Percentiles rank a stretch among this genome's conserved stretches.
Evolutionary conservation across 345 rosid species (phyloP).

Genomic region (Gossypium longicalyx): DNA sequence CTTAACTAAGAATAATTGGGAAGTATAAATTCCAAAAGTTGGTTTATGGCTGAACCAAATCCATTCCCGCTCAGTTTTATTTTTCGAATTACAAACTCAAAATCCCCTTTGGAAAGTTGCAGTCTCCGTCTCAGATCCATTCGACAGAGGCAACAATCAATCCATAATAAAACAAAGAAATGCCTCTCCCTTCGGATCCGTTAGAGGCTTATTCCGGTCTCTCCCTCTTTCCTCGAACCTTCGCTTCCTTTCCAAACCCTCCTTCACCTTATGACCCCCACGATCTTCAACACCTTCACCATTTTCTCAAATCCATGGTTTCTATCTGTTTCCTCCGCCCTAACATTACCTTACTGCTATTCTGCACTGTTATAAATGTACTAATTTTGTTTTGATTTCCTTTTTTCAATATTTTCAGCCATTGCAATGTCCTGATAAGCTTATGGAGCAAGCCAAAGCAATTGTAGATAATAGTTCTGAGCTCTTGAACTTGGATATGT

Average conservation of each 20-base stretch:
- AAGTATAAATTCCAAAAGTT: too few species aligned
- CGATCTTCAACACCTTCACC: conserved; percentile 41
- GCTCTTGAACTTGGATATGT: conserved; percentile 22
- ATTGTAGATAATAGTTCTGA: conserved; percentile 32
- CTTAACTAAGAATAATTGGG: too few species aligned
- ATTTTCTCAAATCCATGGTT: conserved; percentile 61
- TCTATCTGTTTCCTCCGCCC: neutral
- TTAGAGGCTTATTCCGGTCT: conserved; percentile 45
- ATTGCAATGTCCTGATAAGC: conserved; percentile 37
- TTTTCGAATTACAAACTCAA: neutral
- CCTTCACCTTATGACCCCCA: conserved; percentile 31
- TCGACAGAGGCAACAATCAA: neutral
- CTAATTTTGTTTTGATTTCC: neutral
- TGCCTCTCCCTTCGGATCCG: conserved; percentile 40
- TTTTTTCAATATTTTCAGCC: conserved; percentile 35
- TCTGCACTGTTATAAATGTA: neutral
- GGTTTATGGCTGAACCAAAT: neutral
- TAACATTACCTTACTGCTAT: neutral
- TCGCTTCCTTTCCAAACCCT: conserved; percentile 38
- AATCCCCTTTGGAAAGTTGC: neutral
- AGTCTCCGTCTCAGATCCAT: neutral
- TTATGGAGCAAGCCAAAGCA: conserved; percentile 52
- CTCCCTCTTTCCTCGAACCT: conserved; percentile 59
- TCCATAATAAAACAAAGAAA: neutral
- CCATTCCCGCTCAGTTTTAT: neutral